Conservation (phyloP, 768 basidiomycete genomes). For the Heimioporus sp. region DNA sequence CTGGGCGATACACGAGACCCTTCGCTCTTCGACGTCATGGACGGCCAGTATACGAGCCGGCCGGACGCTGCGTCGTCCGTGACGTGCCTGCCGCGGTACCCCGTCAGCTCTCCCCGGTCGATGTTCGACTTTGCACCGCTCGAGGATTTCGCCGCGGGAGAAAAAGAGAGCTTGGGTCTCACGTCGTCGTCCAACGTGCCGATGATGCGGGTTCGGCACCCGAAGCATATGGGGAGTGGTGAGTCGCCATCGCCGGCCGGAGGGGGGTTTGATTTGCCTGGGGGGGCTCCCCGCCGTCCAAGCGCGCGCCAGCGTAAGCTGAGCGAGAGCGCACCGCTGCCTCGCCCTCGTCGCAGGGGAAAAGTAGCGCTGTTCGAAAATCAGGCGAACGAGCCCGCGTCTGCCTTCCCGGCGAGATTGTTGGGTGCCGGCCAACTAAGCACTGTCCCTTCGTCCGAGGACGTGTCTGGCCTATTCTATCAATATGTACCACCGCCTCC, state of each 20-base stretch:
- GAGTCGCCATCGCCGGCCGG: not conserved
- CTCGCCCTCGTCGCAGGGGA: slow-evolving; percentile 61
- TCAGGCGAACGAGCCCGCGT: slow-evolving; percentile 45
- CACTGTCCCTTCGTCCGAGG: slow-evolving; percentile 41
- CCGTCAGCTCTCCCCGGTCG: slow-evolving; percentile 52
- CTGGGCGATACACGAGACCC: slow-evolving; percentile 49
- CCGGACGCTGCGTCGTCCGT: slow-evolving; percentile 27
- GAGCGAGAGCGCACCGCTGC: slow-evolving; percentile 74
- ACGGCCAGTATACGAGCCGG: slow-evolving; percentile 25
- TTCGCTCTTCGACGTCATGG: slow-evolving; percentile 36
- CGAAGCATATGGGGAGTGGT: slow-evolving; percentile 10
- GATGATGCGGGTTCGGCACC: slow-evolving; percentile 10
- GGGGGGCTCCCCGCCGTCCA: slow-evolving; percentile 13
- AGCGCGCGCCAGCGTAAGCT: slow-evolving; percentile 78
- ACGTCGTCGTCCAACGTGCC: slow-evolving; percentile 38
- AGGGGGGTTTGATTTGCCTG: slow-evolving; percentile 7
- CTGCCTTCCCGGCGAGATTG: slow-evolving; percentile 44
- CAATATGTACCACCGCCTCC: slow-evolving; percentile 10
- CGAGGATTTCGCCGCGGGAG: slow-evolving; percentile 73
- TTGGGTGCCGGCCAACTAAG: slow-evolving; percentile 31
- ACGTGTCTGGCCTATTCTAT: slow-evolving; percentile 28
- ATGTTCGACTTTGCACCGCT: slow-evolving; percentile 72
- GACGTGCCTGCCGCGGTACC: slow-evolving; percentile 67
- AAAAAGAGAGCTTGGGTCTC: slow-evolving; percentile 66
- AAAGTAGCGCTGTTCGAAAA: slow-evolving; percentile 92